phyloP scores from a whole-genome alignment of 257 asterid genomes.

The Solanum chaucha region DNA sequence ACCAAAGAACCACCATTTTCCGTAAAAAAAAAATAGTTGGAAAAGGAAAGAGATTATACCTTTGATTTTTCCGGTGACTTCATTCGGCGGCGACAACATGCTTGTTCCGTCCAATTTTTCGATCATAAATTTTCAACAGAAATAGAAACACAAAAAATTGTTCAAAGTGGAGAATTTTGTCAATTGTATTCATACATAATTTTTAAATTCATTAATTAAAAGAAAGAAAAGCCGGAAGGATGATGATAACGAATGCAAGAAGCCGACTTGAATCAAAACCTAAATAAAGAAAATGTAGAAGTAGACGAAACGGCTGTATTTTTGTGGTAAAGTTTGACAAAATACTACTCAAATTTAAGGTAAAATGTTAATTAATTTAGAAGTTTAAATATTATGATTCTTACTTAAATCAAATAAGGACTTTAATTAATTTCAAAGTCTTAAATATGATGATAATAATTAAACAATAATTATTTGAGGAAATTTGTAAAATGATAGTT shows the following conservation, averaged over 20 bases:
- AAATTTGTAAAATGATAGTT: too few species aligned
- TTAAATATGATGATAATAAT: not conserved
- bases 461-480: not conserved
- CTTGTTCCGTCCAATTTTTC: too few species aligned
- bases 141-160: not conserved
- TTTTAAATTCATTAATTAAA: too few species aligned
- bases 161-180: not conserved
- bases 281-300: too few species aligned
- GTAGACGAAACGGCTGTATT: not conserved
- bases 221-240: not conserved
- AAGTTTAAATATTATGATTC: not conserved
- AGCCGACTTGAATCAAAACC: not conserved
- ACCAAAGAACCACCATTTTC: not conserved
- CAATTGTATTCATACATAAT: too few species aligned
- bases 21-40: too few species aligned
- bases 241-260: not conserved
- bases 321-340: not conserved
- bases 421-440: not conserved
- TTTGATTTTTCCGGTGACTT: too few species aligned
- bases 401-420: not conserved
- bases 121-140: not conserved
- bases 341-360: too few species aligned
- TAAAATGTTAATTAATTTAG: too few species aligned
- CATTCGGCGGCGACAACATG: not conserved
- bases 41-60: not conserved